Conservation (phyloP, 164 flowering plant genomes). For the Liquidambar formosana region DNA sequence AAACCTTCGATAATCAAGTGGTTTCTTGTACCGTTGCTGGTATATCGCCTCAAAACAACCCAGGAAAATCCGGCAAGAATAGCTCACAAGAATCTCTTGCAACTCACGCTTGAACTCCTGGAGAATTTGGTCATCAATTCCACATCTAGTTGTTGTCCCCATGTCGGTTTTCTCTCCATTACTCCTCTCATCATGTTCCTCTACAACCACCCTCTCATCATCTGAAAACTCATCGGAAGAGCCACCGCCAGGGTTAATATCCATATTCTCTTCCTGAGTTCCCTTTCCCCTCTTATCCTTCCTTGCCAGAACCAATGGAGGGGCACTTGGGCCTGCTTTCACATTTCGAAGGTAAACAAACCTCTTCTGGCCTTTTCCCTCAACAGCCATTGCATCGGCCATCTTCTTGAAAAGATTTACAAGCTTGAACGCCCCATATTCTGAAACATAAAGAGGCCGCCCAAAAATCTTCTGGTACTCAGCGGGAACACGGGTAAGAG, state of each 20-base stretch:
- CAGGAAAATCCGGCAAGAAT: slow-evolving; percentile 62
- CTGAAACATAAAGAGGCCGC: slow-evolving; percentile 72
- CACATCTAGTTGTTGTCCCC: slow-evolving; percentile 12
- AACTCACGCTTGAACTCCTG: slow-evolving; percentile 66
- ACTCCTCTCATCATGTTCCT: slow-evolving; percentile 32
- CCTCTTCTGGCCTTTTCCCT: slow-evolving; percentile 69
- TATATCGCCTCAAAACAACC: slow-evolving; percentile 70
- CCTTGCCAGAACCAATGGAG: slow-evolving; percentile 32
- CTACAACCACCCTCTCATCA: slow-evolving; percentile 51
- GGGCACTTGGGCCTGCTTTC: slow-evolving; percentile 41
- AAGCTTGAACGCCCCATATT: slow-evolving; percentile 78
- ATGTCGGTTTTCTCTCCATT: slow-evolving; percentile 16
- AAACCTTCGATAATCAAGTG: slow-evolving; percentile 51
- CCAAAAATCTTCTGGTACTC: slow-evolving; percentile 80
- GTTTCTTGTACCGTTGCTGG: slow-evolving; percentile 77
- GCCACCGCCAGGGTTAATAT: slow-evolving; percentile 25
- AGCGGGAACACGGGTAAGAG: slow-evolving; percentile 62
- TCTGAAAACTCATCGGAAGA: slow-evolving; percentile 81
- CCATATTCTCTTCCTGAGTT: slow-evolving; percentile 41
- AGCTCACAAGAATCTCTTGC: slow-evolving; percentile 92
- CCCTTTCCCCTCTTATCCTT: slow-evolving; percentile 62
- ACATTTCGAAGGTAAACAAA: slow-evolving; percentile 60
- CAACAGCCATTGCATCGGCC: slow-evolving; percentile 59
- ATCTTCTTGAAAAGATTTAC: slow-evolving; percentile 81
- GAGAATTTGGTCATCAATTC: slow-evolving; percentile 27